A percentile compares a stretch with the other conserved stretches of the same genome.
Conservation (phyloP, 208 protist species). For the Vickermania ingenoplastis region DNA sequence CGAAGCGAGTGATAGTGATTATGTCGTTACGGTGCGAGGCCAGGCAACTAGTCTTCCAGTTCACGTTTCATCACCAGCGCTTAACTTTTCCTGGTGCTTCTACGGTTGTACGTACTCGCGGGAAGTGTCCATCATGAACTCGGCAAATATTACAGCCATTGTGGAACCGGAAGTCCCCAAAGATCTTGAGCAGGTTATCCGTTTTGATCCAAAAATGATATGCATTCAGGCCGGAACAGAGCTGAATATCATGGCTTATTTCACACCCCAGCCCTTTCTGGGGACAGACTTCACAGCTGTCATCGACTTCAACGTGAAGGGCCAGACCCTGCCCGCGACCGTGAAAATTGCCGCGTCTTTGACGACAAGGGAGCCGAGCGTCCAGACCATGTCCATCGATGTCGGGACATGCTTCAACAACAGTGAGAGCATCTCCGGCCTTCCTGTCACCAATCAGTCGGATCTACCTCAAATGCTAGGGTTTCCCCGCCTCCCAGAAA, state of each 20-base stretch:
- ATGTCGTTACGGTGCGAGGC: constrained; percentile 31
- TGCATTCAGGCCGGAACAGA: constrained; percentile 14
- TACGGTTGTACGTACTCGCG: constrained; percentile 62
- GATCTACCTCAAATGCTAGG: constrained; percentile 31
- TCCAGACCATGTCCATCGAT: constrained; percentile 16
- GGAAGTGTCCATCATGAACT: constrained; percentile 50
- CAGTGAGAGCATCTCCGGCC: constrained; percentile 14
- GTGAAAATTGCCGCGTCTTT: constrained; percentile 23
- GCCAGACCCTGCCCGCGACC: constrained; percentile 26
- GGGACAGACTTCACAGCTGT: neutral
- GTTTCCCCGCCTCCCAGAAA: constrained; percentile 28
- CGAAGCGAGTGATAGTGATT: constrained; percentile 6
- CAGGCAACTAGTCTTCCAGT: constrained; percentile 53
- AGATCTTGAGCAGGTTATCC: constrained; percentile 2
- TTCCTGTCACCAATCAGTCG: constrained; percentile 30
- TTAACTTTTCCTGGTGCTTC: constrained; percentile 76
- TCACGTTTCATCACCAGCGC: constrained; percentile 35
- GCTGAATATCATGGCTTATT: neutral
- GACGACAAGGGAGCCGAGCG: constrained; percentile 17
- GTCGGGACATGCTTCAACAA: constrained; percentile 17
- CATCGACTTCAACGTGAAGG: constrained; percentile 25
- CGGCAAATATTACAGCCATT: constrained; percentile 38
- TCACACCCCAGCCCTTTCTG: neutral
- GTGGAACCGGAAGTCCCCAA: constrained; percentile 18
- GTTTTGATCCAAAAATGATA: constrained; percentile 11